Percentiles rank a stretch among this genome's conserved stretches.
These are phyloP conservation scores for Babjeviella inositovora DNA, from an alignment of 805 yeast species.

Conservation along the genomic window DNA sequence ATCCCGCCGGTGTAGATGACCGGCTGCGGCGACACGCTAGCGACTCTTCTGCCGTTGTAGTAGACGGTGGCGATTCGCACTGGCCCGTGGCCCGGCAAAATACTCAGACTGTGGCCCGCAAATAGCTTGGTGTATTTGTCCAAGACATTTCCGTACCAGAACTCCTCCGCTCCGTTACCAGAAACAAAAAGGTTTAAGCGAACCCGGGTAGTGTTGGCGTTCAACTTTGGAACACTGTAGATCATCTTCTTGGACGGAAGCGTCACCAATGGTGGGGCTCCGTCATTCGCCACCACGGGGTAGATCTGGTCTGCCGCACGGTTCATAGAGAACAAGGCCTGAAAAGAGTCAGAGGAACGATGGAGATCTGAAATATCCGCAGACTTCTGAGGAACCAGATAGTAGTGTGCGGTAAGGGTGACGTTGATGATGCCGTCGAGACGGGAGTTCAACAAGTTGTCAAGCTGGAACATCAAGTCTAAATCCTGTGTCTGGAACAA, in stretches of 20 bases:
- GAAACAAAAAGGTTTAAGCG: conserved; percentile 44
- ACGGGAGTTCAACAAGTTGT: conserved; percentile 37
- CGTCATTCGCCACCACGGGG: conserved; percentile 14
- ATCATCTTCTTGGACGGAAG: conserved; percentile 21
- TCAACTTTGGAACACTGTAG: conserved; percentile 24
- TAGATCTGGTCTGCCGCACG: conserved; percentile 20
- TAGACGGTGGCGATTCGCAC: conserved; percentile 49
- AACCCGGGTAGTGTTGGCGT: conserved; percentile 42
- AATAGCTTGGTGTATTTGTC: conserved; percentile 28
- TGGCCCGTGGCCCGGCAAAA: conserved; percentile 51
- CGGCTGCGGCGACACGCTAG: conserved; percentile 53
- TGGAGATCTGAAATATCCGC: conserved; percentile 4
- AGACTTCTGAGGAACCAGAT: conserved; percentile 10
- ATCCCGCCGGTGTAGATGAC: conserved; percentile 70
- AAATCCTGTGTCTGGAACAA: conserved; percentile 26
- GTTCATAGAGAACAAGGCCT: conserved; percentile 10
- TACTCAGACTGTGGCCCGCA: conserved; percentile 16
- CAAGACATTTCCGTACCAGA: conserved; percentile 58
- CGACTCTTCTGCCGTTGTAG: conserved; percentile 41
- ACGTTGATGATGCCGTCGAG: conserved; percentile 49
- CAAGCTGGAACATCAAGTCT: conserved; percentile 40
- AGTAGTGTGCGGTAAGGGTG: conserved; percentile 33
- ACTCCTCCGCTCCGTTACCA: conserved; percentile 72
- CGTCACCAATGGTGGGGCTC: conserved; percentile 24
- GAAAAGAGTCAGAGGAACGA: conserved; percentile 6